Percentiles rank a stretch among this genome's conserved stretches.
Evolutionary conservation across 2,329 filamentous ascomycete species (phyloP).

Genomic region (Curvularia sp.): DNA sequence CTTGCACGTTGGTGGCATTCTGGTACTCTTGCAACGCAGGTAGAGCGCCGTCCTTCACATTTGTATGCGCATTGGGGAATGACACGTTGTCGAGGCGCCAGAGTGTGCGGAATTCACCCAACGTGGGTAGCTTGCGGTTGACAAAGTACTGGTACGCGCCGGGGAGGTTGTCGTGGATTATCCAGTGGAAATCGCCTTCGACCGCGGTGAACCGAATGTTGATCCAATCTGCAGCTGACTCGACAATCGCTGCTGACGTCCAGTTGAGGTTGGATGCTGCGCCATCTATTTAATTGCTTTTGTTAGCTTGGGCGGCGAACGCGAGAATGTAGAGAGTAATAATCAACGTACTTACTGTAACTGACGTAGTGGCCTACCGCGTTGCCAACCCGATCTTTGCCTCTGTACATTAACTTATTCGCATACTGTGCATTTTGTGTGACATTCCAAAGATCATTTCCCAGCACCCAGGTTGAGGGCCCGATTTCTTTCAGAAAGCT

Average conservation of each 20-base stretch:
- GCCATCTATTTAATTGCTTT: constrained; percentile 49
- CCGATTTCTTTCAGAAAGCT: constrained; percentile 47
- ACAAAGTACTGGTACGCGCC: constrained; percentile 66
- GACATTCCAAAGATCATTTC: constrained; percentile 55
- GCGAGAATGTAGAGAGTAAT: not conserved
- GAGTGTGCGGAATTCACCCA: constrained; percentile 61
- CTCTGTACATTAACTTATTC: constrained; percentile 53
- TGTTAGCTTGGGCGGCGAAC: not conserved
- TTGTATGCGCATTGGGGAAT: constrained; percentile 58
- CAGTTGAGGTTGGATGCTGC: constrained; percentile 58
- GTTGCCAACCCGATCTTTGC: constrained; percentile 52
- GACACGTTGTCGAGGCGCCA: constrained; percentile 60
- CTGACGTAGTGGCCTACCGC: constrained; percentile 56
- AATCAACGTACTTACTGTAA: constrained; percentile 48
- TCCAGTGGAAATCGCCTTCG: constrained; percentile 62
- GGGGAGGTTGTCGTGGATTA: constrained; percentile 57
- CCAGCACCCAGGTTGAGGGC: constrained; percentile 49
- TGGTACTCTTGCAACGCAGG: constrained; percentile 56
- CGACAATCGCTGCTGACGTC: constrained; percentile 56
- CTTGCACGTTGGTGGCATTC: constrained; percentile 59
- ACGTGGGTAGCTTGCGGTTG: constrained; percentile 57
- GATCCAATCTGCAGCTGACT: constrained; percentile 54
- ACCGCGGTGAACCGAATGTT: constrained; percentile 58
- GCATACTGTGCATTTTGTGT: constrained; percentile 51
- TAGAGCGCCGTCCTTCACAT: constrained; percentile 56